These are phyloP conservation scores for Nakazawaea wickerhamii DNA, from an alignment of 805 yeast genomes.

Conservation along the genomic window DNA sequence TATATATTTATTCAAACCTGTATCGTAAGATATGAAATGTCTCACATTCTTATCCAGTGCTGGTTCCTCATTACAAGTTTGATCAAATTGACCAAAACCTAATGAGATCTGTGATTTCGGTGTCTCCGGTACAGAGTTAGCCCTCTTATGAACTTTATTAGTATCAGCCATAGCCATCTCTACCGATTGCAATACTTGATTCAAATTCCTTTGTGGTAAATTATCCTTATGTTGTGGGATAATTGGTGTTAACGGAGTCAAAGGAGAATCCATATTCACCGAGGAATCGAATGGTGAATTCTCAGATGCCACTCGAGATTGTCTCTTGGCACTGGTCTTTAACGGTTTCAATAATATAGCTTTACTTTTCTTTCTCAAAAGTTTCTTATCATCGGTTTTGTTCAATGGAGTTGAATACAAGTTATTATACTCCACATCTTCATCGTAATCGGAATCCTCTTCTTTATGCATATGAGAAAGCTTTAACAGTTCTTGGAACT, in stretches of 20 bases:
- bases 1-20: slow-evolving; percentile 18
- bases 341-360: slow-evolving; percentile 11
- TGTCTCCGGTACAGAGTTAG: slow-evolving; percentile 6
- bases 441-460: background rate
- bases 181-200: background rate
- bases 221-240: background rate
- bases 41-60: slow-evolving; percentile 18
- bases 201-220: background rate
- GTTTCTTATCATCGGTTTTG: background rate
- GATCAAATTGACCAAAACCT: background rate
- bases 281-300: background rate
- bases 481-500: slow-evolving; percentile 12
- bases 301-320: slow-evolving; percentile 2
- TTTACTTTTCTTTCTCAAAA: slow-evolving; percentile 3
- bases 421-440: background rate
- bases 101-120: background rate
- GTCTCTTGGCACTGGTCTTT: slow-evolving; percentile 8
- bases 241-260: background rate
- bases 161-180: too few species aligned
- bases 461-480: background rate
- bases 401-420: background rate
- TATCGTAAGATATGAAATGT: slow-evolving; percentile 27
- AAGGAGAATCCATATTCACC: background rate
- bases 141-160: slow-evolving; percentile 1
- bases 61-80: background rate